Base-by-base conservation (phyloP, 2,329 filamentous ascomycete species). In the Colletotrichum graminicola region DNA sequence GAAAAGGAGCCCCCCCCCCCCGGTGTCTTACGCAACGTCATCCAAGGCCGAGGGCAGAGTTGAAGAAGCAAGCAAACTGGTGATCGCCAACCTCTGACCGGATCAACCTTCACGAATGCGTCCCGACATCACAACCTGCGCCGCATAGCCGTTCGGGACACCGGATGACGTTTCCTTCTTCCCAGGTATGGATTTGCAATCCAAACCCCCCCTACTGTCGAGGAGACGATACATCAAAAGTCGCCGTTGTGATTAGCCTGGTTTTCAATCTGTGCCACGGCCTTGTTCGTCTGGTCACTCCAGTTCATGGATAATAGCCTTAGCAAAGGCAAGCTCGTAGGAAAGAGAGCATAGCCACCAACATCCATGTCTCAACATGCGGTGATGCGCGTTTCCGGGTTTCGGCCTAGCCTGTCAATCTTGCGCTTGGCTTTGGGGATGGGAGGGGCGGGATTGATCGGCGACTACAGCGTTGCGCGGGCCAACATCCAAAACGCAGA, bases 341-440 rank as follows among this genome's bases (percentile, higher is more conserved):
- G 16, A 29, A 29, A 29, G 29, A 23, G 14, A 14, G 23, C 59
- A 62, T 21, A 62, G 45, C 59, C 45, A 62, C 60, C 45, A n/a
- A 16, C 14, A 5, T 1, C 26, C 5, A 32, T 32, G 60, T 62
- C 60, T 62, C 60, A 52, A n/a, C 14, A 3, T 41, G 8, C 45
- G 14, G 10, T 21, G 10, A 21, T 21, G n/a, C n/a, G 45, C 32
- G 60, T 52, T 62, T 62, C 45, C 60, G n/a, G 60, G 45, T 51
- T 23, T 29, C 10, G 60, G 29, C 23, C 26, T 29, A 29, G 60
- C 60, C 45, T 52, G 45, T 62, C 60, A 45, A 62, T 62, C 60
- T 12, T 52, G 60, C 34, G 45, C 60, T 62, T 62, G 59, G 60
- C 32, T 29, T 12, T 16, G 4, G 11, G 2, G 11, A 11, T 11